phyloP scores from a whole-genome alignment of 495 filamentous ascomycete genomes.

The Geopyxis carbonaria region DNA sequence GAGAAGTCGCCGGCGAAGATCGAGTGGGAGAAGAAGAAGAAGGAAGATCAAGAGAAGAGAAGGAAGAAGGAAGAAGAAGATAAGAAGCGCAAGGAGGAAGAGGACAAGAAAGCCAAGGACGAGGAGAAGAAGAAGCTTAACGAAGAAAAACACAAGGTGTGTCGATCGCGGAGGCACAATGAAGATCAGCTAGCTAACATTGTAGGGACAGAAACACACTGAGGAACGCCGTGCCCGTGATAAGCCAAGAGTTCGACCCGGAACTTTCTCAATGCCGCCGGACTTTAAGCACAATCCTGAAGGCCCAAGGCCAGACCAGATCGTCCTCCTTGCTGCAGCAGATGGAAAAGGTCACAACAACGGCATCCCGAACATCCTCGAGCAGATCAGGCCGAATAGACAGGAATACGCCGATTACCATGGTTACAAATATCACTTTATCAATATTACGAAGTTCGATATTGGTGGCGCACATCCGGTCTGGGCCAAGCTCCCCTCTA shows the following conservation, averaged over 20 bases:
- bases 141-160: conserved; percentile 8
- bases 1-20: neutral
- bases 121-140: conserved; percentile 7
- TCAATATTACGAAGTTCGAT: conserved; percentile 28
- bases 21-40: neutral
- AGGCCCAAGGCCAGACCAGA: conserved; percentile 21
- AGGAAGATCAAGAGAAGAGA: neutral
- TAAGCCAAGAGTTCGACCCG: neutral
- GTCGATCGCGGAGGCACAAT: neutral
- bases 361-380: conserved; percentile 26
- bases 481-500: conserved; percentile 28
- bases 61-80: conserved; percentile 11
- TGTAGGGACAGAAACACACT: conserved; percentile 1
- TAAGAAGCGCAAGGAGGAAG: conserved; percentile 10
- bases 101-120: conserved; percentile 10
- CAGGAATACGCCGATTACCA: conserved; percentile 26
- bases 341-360: conserved; percentile 29
- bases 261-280: conserved; percentile 12
- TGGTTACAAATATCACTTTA: conserved; percentile 28
- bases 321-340: conserved; percentile 27
- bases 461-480: conserved; percentile 24
- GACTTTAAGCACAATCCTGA: conserved; percentile 14
- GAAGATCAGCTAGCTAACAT: neutral
- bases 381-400: conserved; percentile 21
- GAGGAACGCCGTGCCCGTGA: conserved; percentile 10